phyloP scores from a whole-genome alignment of 192 early-diverging fungal genomes.

The Umbelopsis isabellina region DNA sequence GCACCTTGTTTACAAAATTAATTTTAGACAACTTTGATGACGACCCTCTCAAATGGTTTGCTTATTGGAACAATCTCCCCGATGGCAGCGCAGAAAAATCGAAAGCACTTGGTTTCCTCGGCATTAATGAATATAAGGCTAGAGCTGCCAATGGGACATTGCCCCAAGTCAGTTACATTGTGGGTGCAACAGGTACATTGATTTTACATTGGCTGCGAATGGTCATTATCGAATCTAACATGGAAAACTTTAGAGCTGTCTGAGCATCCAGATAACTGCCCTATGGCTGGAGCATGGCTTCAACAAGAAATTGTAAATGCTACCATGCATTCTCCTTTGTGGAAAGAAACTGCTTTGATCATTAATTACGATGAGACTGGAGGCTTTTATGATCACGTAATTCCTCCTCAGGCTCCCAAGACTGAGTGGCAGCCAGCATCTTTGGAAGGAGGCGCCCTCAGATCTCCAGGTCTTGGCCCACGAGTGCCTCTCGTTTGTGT shows the following conservation, averaged over 20 bases:
- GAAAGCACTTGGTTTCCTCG: slow-evolving; percentile 17
- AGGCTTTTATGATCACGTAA: slow-evolving; percentile 25
- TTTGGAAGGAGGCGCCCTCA: neutral
- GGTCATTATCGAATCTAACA: neutral
- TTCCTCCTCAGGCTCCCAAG: slow-evolving; percentile 11
- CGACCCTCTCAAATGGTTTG: slow-evolving; percentile 10
- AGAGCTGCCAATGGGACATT: slow-evolving; percentile 20
- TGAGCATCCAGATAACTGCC: slow-evolving; percentile 25
- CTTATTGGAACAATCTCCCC: slow-evolving; percentile 4
- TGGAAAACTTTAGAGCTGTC: neutral
- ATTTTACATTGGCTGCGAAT: neutral
- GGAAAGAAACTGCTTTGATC: slow-evolving; percentile 22
- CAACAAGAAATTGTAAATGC: slow-evolving; percentile 23
- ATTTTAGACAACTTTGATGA: slow-evolving; percentile 16
- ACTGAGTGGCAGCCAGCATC: neutral
- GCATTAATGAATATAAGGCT: slow-evolving; percentile 7
- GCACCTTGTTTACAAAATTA: neutral
- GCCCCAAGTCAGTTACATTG: slow-evolving; percentile 20
- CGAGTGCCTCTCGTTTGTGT: slow-evolving; percentile 27
- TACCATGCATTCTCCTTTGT: slow-evolving; percentile 9
- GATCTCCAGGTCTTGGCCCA: slow-evolving; percentile 4
- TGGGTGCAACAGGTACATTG: slow-evolving; percentile 20
- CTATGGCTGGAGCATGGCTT: slow-evolving; percentile 23
- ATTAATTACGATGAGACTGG: slow-evolving; percentile 30
- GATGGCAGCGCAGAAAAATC: neutral